Evolutionary conservation across 2,329 filamentous ascomycete genomes (phyloP), one percentile per base, ranked within the genome.

Genomic region (Emmonsiellopsis sp.): DNA sequence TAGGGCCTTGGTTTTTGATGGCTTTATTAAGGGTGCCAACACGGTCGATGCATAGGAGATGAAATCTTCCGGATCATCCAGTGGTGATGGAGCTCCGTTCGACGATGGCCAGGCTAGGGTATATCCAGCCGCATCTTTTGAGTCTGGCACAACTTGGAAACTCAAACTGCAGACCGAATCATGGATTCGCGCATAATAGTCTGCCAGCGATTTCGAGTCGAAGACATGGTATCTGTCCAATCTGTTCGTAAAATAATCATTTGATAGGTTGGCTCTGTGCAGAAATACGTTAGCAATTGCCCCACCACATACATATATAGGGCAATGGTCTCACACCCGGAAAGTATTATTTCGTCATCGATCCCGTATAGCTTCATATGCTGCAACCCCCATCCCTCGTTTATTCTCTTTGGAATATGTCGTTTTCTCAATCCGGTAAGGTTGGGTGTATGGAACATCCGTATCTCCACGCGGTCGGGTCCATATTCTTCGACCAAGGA

Each of bases 291-390:
- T 49, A 54, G 55, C 49, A 54, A 51, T 45, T 44, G 27, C 42
- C 42, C n/a, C 17, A 33, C 37, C 53, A 33, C 27, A 45, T 36
- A 21, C 17, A 6, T 14, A 54, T 17, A 33, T 32, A 42, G 44
- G 8, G 17, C 37, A 53, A 27, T 46, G 49, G 52, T 17, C 49
- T 52, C 74, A 57, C 78, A 88, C 82, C 90, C 91, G 6, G 91
- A 95, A 62, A 98, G 82, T 59, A 98, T 92, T 54, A 98, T 86
- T 68, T 95, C 90, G 64, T 98, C 90, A 62, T 98, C 93, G 21
- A 95, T 76, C 0, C 93, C 93, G 62, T 98, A 98, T 0, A 98
- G 77, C 77, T 98, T 98, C 92, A 98, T 98, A 66, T 98, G 93
- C 67, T 98, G 93, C 56, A 98, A 72, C 1, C 93, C 93, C 93